A percentile compares a stretch with the other conserved stretches of the same genome.
Evolutionary conservation across 2,329 filamentous ascomycete genomes (phyloP).

Genomic region (Epichloe uncinata): DNA sequence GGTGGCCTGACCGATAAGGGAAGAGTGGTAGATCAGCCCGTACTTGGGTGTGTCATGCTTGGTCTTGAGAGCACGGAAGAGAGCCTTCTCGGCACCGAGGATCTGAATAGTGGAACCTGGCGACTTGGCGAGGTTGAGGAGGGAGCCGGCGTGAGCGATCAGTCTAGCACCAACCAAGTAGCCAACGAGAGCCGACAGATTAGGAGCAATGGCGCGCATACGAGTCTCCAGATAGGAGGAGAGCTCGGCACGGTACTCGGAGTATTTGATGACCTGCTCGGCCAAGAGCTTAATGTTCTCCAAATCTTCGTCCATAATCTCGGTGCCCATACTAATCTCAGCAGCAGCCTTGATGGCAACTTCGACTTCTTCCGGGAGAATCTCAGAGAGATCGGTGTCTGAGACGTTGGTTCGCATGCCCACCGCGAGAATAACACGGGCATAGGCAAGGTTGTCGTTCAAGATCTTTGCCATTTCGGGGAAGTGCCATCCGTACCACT

Average conservation of each 20-base stretch:
- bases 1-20: constrained; percentile 88
- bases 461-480: constrained; percentile 95
- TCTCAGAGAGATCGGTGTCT: constrained; percentile 68
- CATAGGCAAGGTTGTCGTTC: constrained; percentile 92
- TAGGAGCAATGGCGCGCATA: constrained; percentile 95
- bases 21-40: constrained; percentile 85
- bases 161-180: constrained; percentile 89
- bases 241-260: constrained; percentile 79
- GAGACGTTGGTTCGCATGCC: constrained; percentile 76
- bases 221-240: constrained; percentile 80
- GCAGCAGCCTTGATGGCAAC: constrained; percentile 81
- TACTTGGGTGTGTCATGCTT: constrained; percentile 99
- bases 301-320: constrained; percentile 85
- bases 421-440: constrained; percentile 74
- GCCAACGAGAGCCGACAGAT: constrained; percentile 84
- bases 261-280: constrained; percentile 84
- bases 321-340: constrained; percentile 96
- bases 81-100: constrained; percentile 93
- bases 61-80: constrained; percentile 96
- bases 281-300: constrained; percentile 86
- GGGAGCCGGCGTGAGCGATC: constrained; percentile 86
- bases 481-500: constrained; percentile 99
- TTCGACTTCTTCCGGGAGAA: constrained; percentile 93
- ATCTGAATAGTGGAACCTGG: constrained; percentile 96
- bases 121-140: constrained; percentile 89